Percentiles rank a stretch among this genome's conserved stretches.
Evolutionary conservation across 176 grass and related monocot species (phyloP).

Genomic region (Carex kokanica): DNA sequence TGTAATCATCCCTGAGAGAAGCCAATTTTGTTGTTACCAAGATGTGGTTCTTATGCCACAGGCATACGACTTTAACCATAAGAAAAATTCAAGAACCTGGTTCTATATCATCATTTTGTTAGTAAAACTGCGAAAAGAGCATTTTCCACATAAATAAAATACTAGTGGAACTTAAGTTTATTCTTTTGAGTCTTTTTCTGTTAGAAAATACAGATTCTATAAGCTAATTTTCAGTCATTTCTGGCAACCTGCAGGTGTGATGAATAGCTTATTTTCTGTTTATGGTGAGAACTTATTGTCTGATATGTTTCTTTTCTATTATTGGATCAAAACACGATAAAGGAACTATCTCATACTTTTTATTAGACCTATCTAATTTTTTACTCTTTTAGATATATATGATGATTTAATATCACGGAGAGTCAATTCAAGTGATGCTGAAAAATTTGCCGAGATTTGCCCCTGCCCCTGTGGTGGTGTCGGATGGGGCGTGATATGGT

Average conservation of each 20-base stretch:
- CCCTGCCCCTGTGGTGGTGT: slow-evolving; percentile 86
- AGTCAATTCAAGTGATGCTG: slow-evolving; percentile 90
- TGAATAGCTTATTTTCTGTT: slow-evolving; percentile 99
- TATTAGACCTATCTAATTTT: neutral
- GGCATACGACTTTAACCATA: neutral
- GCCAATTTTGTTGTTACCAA: neutral
- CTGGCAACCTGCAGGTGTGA: slow-evolving; percentile 64
- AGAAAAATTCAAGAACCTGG: neutral
- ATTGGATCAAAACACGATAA: slow-evolving; percentile 16
- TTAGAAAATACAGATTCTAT: neutral
- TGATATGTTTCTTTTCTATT: slow-evolving; percentile 21
- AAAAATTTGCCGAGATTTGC: slow-evolving; percentile 99
- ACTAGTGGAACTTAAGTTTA: neutral
- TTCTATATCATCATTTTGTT: neutral
- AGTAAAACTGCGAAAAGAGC: neutral
- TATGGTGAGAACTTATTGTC: slow-evolving; percentile 56
- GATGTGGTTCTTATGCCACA: neutral
- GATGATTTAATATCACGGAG: slow-evolving; percentile 96
- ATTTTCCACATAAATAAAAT: neutral
- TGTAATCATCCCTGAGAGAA: neutral
- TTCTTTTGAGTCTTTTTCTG: slow-evolving; percentile 20
- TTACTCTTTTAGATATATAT: slow-evolving; percentile 71
- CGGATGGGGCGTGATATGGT: slow-evolving; percentile 96
- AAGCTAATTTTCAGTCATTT: slow-evolving; percentile 26
- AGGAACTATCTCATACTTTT: neutral